Percentiles rank a stretch among this genome's conserved stretches.
phyloP scores from a whole-genome alignment of 1,139 yeast genomes.

The Blastobotrys persicus region DNA sequence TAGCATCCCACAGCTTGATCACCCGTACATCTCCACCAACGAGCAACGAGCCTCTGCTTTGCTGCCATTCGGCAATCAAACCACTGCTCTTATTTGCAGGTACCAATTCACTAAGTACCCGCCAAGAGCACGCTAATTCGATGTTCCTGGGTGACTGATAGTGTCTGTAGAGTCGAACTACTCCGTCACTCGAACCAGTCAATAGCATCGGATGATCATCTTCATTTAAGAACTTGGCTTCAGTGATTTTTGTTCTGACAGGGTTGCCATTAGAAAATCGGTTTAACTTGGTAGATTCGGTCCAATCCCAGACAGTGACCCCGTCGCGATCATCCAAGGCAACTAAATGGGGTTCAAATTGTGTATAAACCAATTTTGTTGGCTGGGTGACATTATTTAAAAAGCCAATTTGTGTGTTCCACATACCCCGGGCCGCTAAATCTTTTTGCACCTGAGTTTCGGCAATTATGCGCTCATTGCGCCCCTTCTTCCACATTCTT shows the following conservation, averaged over 20 bases:
- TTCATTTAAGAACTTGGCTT: constrained; percentile 80
- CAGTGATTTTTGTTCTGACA: constrained; percentile 83
- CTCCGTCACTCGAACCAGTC: constrained; percentile 93
- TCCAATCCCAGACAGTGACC: constrained; percentile 90
- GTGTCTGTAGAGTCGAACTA: constrained; percentile 77
- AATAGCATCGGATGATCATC: constrained; percentile 83
- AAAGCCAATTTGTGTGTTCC: constrained; percentile 66
- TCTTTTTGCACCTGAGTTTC: constrained; percentile 90
- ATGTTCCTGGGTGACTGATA: constrained; percentile 57
- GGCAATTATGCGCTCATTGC: constrained; percentile 82
- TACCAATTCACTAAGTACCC: constrained; percentile 83
- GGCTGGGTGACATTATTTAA: constrained; percentile 81
- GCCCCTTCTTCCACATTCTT: constrained; percentile 82
- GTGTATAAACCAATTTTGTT: constrained; percentile 73
- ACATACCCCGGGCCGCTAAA: constrained; percentile 76
- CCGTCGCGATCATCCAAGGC: constrained; percentile 84
- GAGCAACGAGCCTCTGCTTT: constrained; percentile 82
- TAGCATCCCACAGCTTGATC: constrained; percentile 95
- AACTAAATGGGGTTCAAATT: constrained; percentile 81
- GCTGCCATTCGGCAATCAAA: constrained; percentile 93
- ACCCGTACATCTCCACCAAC: constrained; percentile 96
- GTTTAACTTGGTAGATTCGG: constrained; percentile 51
- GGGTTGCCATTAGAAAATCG: constrained; percentile 85
- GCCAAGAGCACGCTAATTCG: constrained; percentile 83
- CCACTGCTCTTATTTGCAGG: constrained; percentile 73